Conservation (phyloP, 2,329 filamentous ascomycete genomes). For the Sporothrix euskadiensis region DNA sequence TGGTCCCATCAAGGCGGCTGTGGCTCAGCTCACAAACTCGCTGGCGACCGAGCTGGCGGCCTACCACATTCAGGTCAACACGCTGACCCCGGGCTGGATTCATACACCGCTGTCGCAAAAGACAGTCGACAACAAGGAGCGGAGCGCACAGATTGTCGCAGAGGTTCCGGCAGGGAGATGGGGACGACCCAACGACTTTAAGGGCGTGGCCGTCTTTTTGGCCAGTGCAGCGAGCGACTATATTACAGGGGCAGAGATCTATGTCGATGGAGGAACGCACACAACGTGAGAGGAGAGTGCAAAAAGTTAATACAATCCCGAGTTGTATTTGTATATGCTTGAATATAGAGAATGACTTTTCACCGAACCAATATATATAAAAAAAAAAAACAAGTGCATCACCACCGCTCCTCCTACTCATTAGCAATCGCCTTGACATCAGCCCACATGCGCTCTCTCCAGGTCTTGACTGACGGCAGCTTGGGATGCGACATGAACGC, state of each 20-base stretch:
- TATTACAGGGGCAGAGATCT: slow-evolving; percentile 64
- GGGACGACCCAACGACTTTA: slow-evolving; percentile 47
- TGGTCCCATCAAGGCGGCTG: not conserved
- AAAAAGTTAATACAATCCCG: no score
- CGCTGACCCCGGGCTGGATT: slow-evolving; percentile 24
- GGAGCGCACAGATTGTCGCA: slow-evolving; percentile 1
- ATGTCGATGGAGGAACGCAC: slow-evolving; percentile 61
- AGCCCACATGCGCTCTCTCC: slow-evolving; percentile 24
- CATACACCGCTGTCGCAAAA: slow-evolving; percentile 27
- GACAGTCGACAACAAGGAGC: slow-evolving; percentile 49
- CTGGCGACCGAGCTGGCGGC: not conserved
- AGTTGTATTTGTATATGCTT: no score
- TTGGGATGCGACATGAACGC: slow-evolving; percentile 24
- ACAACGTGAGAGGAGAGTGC: not conserved
- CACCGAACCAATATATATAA: no score
- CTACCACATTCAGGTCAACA: slow-evolving; percentile 13
- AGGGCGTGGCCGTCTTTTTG: slow-evolving; percentile 63
- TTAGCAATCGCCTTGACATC: not conserved
- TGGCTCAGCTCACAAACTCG: not conserved
- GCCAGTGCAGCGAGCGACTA: slow-evolving; percentile 62
- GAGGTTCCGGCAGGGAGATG: slow-evolving; percentile 6
- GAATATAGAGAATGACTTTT: not conserved
- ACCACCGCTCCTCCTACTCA: slow-evolving; percentile 13
- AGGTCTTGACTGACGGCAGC: slow-evolving; percentile 11
- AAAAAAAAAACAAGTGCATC: not conserved